Percentiles rank a stretch among this genome's conserved stretches.
Evolutionary conservation across 169 alveolate genomes (phyloP).

Genomic region (Plasmodium adleri): DNA sequence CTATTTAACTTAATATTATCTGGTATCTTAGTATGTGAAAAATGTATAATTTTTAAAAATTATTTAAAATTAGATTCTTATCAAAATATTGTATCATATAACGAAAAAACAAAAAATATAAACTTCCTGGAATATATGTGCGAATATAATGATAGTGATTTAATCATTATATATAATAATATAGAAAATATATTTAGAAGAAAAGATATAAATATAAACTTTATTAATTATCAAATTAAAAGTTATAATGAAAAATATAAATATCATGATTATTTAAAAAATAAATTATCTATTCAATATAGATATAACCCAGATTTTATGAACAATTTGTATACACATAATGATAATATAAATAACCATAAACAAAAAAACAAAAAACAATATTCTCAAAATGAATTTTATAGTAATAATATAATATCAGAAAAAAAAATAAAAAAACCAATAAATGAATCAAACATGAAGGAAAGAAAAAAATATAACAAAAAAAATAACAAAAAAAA

Average conservation of each 20-base stretch:
- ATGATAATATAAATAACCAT: background rate
- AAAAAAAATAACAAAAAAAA: background rate
- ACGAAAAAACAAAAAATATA: slow-evolving; percentile 38
- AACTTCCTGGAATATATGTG: slow-evolving; percentile 73
- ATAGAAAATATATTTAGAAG: slow-evolving; percentile 62
- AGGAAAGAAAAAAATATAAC: background rate
- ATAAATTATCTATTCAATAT: slow-evolving; percentile 2
- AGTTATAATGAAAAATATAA: background rate
- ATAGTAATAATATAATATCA: background rate
- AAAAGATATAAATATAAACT: slow-evolving; percentile 27
- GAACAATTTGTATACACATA: background rate
- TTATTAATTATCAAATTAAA: slow-evolving; percentile 12
- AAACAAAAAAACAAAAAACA: background rate
- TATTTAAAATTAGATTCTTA: slow-evolving; percentile 67
- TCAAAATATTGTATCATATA: slow-evolving; percentile 58
- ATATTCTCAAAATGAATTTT: background rate
- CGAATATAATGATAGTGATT: slow-evolving; percentile 59
- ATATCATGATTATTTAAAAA: slow-evolving; percentile 48
- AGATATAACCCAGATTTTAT: background rate
- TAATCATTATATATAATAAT: slow-evolving; percentile 53
- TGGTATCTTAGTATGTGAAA: slow-evolving; percentile 55
- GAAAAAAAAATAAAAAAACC: background rate
- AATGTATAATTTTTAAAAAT: slow-evolving; percentile 71
- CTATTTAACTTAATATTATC: slow-evolving; percentile 38
- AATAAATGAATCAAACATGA: background rate